These are phyloP conservation scores for Myochromella boudieri DNA, from an alignment of 768 basidiomycete species.

Conservation along the genomic window DNA sequence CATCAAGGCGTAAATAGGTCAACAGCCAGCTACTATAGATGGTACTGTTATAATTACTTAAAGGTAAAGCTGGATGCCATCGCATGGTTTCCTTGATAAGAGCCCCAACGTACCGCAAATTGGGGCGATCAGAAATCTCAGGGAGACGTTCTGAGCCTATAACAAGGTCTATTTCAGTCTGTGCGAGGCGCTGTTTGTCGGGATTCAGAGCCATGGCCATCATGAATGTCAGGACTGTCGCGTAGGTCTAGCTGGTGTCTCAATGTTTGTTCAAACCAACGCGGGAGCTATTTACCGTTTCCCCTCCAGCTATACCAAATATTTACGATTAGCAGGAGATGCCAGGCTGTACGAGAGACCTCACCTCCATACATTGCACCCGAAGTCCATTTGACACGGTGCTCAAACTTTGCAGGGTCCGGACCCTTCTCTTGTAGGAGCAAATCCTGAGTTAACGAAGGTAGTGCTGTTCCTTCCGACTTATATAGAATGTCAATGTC, in stretches of 20 bases:
- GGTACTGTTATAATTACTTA: conserved; percentile 7
- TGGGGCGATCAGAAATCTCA: conserved; percentile 2
- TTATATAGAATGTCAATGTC: conserved; percentile 6
- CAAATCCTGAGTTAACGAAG: background rate
- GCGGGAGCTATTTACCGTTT: conserved; percentile 7
- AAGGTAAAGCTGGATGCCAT: conserved; percentile 11
- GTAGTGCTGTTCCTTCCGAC: background rate
- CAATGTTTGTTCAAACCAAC: background rate
- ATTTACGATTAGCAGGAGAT: no score
- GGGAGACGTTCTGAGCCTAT: conserved; percentile 2
- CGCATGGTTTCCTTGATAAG: conserved; percentile 10
- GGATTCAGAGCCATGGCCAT: conserved; percentile 20
- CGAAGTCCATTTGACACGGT: conserved; percentile 2
- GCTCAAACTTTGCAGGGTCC: background rate
- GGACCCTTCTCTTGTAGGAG: no score
- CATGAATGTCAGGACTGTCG: conserved; percentile 13
- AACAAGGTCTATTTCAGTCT: no score
- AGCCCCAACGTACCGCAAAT: conserved; percentile 15
- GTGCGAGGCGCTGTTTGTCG: no score
- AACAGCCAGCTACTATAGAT: no score
- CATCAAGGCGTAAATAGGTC: no score
- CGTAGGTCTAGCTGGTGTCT: conserved; percentile 8
- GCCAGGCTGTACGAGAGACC: no score
- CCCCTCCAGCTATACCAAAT: conserved; percentile 15
- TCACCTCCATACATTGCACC: conserved; percentile 21